Conservation (phyloP, 2,329 filamentous ascomycete species). For the Atkinsonella hypoxylon region DNA sequence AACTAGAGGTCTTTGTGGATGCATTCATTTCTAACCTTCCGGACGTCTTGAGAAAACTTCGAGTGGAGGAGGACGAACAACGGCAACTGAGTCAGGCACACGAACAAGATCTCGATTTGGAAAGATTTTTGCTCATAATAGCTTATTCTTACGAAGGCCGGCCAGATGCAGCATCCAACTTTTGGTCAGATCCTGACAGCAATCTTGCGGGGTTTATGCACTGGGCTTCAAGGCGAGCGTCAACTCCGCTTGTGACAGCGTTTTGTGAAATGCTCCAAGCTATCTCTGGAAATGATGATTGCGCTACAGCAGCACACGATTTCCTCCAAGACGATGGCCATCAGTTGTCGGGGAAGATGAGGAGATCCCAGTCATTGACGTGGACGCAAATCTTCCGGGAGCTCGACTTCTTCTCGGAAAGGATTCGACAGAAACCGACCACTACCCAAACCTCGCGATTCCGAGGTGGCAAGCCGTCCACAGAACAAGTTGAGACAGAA, state of each 20-base stretch:
- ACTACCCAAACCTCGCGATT: constrained; percentile 27
- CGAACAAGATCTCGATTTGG: constrained; percentile 62
- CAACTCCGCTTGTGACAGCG: constrained; percentile 87
- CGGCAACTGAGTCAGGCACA: constrained; percentile 53
- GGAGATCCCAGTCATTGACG: constrained; percentile 72
- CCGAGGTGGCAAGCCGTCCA: constrained; percentile 47
- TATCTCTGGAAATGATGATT: constrained; percentile 70
- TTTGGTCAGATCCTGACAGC: constrained; percentile 87
- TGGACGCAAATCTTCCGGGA: constrained; percentile 92
- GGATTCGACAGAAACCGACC: constrained; percentile 60
- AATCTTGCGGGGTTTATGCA: constrained; percentile 91
- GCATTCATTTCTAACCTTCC: constrained; percentile 93
- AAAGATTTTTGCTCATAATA: constrained; percentile 85
- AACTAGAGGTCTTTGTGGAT: constrained; percentile 79
- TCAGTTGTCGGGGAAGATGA: constrained; percentile 63
- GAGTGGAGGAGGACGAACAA: constrained; percentile 83
- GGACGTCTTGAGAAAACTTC: constrained; percentile 75
- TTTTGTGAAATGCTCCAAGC: constrained; percentile 95
- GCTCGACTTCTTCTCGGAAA: constrained; percentile 69
- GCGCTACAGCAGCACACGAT: constrained; percentile 72
- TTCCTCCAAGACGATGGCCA: constrained; percentile 82
- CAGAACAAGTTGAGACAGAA: constrained; percentile 64
- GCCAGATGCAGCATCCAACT: constrained; percentile 71
- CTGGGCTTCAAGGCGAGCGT: constrained; percentile 91
- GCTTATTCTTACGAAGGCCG: constrained; percentile 83